Conservation (phyloP, 306 rosid genomes). For the Sicyos baderoa region DNA sequence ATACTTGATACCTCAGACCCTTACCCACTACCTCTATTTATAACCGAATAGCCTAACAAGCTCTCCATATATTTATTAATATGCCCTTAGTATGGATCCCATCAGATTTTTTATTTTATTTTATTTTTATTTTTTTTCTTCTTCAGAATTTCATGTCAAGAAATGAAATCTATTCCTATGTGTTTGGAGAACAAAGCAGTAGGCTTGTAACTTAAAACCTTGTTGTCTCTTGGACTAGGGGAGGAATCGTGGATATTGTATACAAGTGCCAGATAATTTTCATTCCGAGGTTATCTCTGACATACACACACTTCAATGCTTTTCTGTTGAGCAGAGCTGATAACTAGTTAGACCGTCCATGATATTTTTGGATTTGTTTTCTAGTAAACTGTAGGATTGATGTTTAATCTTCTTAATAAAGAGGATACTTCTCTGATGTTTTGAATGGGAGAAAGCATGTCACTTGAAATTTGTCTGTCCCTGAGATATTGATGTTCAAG, state of each 20-base stretch:
- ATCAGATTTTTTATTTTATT: too few relatives aligned
- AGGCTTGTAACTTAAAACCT: background rate
- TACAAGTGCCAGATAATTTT: too few relatives aligned
- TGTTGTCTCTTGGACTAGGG: too few relatives aligned
- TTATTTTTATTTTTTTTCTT: too few relatives aligned
- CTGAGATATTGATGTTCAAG: constrained; percentile 9
- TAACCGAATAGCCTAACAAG: too few relatives aligned
- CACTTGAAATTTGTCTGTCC: constrained; percentile 25
- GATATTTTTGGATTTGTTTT: constrained; percentile 11
- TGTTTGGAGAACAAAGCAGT: background rate
- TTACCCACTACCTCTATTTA: too few relatives aligned
- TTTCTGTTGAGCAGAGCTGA: background rate
- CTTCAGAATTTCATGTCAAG: too few relatives aligned
- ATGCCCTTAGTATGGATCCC: too few relatives aligned
- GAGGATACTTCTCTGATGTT: constrained; percentile 17
- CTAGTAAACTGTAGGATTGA: background rate
- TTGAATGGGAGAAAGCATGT: constrained; percentile 21
- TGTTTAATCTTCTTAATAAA: constrained; percentile 15
- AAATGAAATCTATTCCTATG: background rate
- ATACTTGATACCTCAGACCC: too few relatives aligned
- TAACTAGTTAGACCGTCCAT: background rate
- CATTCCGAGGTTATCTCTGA: too few relatives aligned
- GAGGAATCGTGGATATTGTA: too few relatives aligned
- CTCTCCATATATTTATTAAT: too few relatives aligned
- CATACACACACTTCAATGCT: background rate